Evolutionary conservation across 768 basidiomycete species (phyloP), one percentile per base, ranked within the genome.

Genomic region (Mycena filopes): DNA sequence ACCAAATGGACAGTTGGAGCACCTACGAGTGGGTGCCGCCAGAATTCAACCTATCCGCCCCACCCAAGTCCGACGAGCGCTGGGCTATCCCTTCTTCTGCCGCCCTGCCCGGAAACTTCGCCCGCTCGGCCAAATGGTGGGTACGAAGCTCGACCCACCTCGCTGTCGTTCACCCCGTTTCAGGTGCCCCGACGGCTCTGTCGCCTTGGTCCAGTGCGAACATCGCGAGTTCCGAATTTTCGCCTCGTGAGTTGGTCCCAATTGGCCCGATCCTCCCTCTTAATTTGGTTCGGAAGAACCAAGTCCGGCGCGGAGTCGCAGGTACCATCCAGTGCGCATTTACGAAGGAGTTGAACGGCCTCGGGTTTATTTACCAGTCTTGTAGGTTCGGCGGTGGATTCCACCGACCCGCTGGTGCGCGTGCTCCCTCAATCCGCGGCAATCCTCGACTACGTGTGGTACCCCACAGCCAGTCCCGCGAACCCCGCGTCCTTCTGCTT

Each of bases 391-490:
- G n/a, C n/a, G 9, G 51, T 43, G 42, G 26, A 43, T 13, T 45
- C 36, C 26, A 13, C 26, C 23, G 47, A 36, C 21, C 21, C 18
- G 18, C 43, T 47, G 18, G 10, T 28, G 13, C 47, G 48, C 40
- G 40, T 40, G 25, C 64, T 47, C 68, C 88, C 40, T 58, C 93
- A 94, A 73, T 77, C 93, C 1, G 83, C 89, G 0, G 86, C 95
- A 0, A 85, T 96, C 38, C 83, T 95, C 38, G 93, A 95, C 59
- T 91, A 87, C 67, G 64, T 83, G 20, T 98, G 96, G 96, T 97
- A 92, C 72, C 96, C 97, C 0, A 81, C 84, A 1, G 96, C 96
- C 0, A 85, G 87, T 0, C 69, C 76, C 1, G 70, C 73, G 9
- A 81, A 89, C 46, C 86, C 87, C 0, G 83, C 89, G 0, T 82